Base-by-base conservation (phyloP, 192 early-diverging fungal species). In the Coemansia reversa region DNA sequence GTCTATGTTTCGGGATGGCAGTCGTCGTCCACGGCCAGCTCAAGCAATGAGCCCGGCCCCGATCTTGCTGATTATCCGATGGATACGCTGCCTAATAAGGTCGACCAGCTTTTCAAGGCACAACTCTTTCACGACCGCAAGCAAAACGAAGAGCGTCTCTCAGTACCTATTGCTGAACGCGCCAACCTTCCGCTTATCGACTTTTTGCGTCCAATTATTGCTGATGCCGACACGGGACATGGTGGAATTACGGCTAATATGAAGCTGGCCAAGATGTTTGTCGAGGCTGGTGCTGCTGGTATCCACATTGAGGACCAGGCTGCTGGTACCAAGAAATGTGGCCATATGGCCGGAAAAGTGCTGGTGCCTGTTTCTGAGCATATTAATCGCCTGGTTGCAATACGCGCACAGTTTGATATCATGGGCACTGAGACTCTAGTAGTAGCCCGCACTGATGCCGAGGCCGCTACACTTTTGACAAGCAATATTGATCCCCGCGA, bases 1-100 rank as follows among this genome's bases (percentile, higher is more conserved):
- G 91, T 97, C 60, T 97, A 97, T 75, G 96, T 98, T 20, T 96
- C 94, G 11, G 94, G 96, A 19, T 97, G 96, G 96, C 96, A 98
- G 75, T 97, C 90, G 62, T 96, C 94, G 32, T 95, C 95, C 58
- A 97, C 94, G 29, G 95, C 95, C 55, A 93, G 92, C 42, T 85
- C 88, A 70, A 90, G 91, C 58, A 97, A 97, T 84, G 95, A 97
- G 83, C 95, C 94, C 60, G 95, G 94, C 32, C 94, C 94, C 8
- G 96, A 98, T 89, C 90, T 98, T 60, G 96, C 94, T 58, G 96
- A 98, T 84, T 98, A 96, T 83, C 95, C 94, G 58, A 96, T 96
- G 94, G 93, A 94, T 71, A 91, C 92, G 62, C 93, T 98, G 64
- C 94, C 96, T 55, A 97, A 97, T 84, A 97, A 98, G 84, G 96